Evolutionary conservation across 176 grass and related monocot species (phyloP).

Genomic region (Thinopyrum elongatum): DNA sequence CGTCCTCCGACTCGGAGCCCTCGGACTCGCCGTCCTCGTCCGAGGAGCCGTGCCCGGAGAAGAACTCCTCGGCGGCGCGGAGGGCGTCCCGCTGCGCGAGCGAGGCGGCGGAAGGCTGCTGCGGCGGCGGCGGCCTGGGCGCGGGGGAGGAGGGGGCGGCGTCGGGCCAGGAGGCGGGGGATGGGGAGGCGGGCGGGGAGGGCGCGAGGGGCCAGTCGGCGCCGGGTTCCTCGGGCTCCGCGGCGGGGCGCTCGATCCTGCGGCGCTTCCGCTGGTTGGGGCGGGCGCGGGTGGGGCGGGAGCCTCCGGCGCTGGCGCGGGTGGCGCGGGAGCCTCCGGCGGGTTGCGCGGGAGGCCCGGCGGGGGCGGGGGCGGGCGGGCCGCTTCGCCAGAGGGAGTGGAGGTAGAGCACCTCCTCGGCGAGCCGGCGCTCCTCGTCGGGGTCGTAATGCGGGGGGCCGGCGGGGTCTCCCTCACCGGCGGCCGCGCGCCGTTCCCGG

Average conservation of each 20-base stretch:
- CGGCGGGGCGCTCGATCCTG: not conserved
- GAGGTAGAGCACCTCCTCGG: conserved; percentile 62
- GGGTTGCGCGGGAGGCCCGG: not conserved
- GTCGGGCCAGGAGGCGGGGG: not conserved
- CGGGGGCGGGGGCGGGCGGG: conserved; percentile 1
- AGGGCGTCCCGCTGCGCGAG: conserved; percentile 27
- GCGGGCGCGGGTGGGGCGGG: not conserved
- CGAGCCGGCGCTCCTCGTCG: conserved; percentile 9
- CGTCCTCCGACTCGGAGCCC: conserved; percentile 26
- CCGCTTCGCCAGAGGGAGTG: conserved; percentile 67
- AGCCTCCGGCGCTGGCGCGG: not conserved
- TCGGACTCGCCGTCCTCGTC: not conserved
- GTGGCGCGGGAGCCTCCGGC: not conserved
- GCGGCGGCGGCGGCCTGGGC: not conserved
- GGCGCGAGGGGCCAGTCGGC: conserved; percentile 14
- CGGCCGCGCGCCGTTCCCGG: not conserved
- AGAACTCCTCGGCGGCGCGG: conserved; percentile 43
- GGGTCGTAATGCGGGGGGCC: not conserved
- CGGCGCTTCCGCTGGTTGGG: not conserved
- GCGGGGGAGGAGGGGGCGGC: not conserved
- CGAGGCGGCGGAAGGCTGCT: not conserved
- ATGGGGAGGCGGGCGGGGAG: not conserved
- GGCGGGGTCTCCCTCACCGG: not conserved
- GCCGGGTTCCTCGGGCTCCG: not conserved
- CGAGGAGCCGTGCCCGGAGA: conserved; percentile 19